Evolutionary conservation across 2,329 filamentous ascomycete genomes (phyloP), one percentile per base, ranked within the genome.

Genomic region (Apiospora aurea): DNA sequence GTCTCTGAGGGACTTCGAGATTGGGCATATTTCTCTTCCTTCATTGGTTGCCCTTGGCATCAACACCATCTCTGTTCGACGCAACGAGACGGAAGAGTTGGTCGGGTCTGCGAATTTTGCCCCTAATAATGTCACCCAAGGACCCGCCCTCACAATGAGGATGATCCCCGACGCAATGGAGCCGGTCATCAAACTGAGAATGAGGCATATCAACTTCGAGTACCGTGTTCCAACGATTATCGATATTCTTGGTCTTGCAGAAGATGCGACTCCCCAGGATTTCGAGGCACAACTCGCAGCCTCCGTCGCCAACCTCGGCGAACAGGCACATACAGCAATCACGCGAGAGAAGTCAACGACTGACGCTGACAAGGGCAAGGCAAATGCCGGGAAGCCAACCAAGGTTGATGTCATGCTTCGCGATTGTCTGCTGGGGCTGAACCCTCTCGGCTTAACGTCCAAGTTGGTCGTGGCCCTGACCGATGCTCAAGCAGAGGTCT

Each of bases 111-210:
- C 80, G 5, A 21, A 79, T 75, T 70, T 72, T 75, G 72, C 80
- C 78, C 38, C 77, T 75, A 71, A 79, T 77, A 53, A 79, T 76
- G 46, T 75, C 29, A 68, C 72, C 67, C 34, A 74, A 66, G 71
- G 79, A 2, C 83, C 89, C 1, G 94, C 95, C 75, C 81, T 98
- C 70, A 97, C 97, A 91, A 90, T 93, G 72, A 90, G 96, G 69
- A 93, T 97, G 83, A 93, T 99, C 75, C 94, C 94, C 0, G 95
- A 98, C 79, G 96, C 98, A 79, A 94, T 97, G 83, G 96, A 98
- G 75, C 96, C 97, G 0, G 91, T 94, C 8, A 86, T 98, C 75
- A 97, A 97, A 80, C 81, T 98, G 72, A 97, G 97, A 79, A 83
- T 98, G 57, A 93, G 93, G 81, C 95, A 97, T 73, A 76, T 97